phyloP scores from a whole-genome alignment of 257 asterid species.

The Salvia rosmarinus region DNA sequence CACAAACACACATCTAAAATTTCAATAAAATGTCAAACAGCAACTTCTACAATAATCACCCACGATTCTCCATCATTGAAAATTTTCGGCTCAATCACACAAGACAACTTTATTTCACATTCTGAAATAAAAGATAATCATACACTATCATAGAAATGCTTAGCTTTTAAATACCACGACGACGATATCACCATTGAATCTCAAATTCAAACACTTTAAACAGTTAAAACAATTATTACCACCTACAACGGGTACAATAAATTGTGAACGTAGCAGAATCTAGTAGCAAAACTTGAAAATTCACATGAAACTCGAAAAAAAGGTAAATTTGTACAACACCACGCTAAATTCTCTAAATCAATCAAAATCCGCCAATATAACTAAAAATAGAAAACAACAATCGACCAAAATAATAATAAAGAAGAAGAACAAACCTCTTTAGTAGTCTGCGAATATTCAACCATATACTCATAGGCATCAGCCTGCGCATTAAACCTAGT shows the following conservation, averaged over 20 bases:
- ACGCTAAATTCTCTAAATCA: not conserved
- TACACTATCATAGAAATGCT: not conserved
- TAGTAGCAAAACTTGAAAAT: no score
- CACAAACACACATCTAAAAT: not conserved
- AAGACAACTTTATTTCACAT: not conserved
- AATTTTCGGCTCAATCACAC: not conserved
- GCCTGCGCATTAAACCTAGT: slow-evolving; percentile 99
- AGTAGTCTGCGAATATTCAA: slow-evolving; percentile 83
- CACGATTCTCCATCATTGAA: not conserved
- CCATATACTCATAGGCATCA: slow-evolving; percentile 98
- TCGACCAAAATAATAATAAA: not conserved
- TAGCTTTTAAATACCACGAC: not conserved
- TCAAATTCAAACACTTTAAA: not conserved
- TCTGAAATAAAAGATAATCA: not conserved
- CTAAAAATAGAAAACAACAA: not conserved
- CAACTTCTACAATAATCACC: not conserved
- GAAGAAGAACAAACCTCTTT: slow-evolving; percentile 61
- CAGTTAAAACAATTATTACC: no score
- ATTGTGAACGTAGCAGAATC: no score
- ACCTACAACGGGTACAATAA: no score
- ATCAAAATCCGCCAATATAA: not conserved
- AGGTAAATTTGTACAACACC: no score
- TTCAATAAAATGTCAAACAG: not conserved
- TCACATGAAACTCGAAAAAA: no score
- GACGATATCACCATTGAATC: not conserved